These are phyloP conservation scores for Citrus unshiu DNA, from an alignment of 345 rosid species.

Conservation along the genomic window DNA sequence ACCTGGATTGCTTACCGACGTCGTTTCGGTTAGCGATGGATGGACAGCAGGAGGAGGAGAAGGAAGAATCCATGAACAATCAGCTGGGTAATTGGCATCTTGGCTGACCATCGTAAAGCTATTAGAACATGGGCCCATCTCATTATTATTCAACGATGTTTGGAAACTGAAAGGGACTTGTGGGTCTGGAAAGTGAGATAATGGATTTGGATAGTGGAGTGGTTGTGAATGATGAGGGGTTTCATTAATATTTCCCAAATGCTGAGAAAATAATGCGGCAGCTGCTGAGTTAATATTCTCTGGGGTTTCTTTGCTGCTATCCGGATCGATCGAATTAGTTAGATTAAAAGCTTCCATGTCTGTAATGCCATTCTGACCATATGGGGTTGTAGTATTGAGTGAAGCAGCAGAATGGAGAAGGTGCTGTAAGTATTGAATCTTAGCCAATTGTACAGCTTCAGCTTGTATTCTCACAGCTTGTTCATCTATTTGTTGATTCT, in stretches of 20 bases:
- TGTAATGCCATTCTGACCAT: constrained; percentile 24
- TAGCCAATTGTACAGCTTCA: constrained; percentile 47
- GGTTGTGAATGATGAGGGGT: constrained; percentile 28
- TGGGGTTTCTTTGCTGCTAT: constrained; percentile 9
- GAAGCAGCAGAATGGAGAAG: constrained; percentile 41
- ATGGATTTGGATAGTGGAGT: constrained; percentile 40
- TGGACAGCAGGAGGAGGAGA: constrained; percentile 21
- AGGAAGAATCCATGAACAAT: constrained; percentile 30
- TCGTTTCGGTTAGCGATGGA: constrained; percentile 24
- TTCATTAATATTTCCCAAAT: constrained; percentile 16
- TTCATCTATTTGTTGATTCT: constrained; percentile 36
- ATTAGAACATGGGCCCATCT: constrained; percentile 22
- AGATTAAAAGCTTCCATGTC: constrained; percentile 37
- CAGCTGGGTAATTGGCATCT: constrained; percentile 15
- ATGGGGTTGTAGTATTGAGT: not conserved
- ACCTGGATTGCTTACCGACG: constrained; percentile 32
- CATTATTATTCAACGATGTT: constrained; percentile 35
- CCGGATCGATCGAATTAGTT: constrained; percentile 12
- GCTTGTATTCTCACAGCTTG: constrained; percentile 50
- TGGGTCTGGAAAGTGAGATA: constrained; percentile 39
- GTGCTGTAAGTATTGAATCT: constrained; percentile 43
- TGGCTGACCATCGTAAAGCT: constrained; percentile 23
- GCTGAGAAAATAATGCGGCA: constrained; percentile 15
- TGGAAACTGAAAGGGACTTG: constrained; percentile 53
- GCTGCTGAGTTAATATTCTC: not conserved